Percentiles rank a stretch among this genome's conserved stretches.
These are phyloP conservation scores for Groenewaldozyma auringiensis DNA, from an alignment of 1,139 yeast species.

Conservation along the genomic window DNA sequence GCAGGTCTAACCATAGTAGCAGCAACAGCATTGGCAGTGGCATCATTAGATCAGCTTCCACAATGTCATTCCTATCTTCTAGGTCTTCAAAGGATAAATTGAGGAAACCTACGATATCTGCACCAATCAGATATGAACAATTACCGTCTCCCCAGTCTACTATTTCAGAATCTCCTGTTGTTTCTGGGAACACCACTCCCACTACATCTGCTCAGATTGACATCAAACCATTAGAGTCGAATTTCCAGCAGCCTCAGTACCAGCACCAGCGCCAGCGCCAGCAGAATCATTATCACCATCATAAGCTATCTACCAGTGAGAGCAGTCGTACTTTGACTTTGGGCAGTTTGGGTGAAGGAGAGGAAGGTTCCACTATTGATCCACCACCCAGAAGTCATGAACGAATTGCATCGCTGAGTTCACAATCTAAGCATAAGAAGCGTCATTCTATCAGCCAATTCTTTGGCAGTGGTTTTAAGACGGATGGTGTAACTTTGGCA, in stretches of 20 bases:
- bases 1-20: not conserved
- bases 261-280: not conserved
- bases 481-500: too few relatives aligned
- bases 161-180: not conserved
- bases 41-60: not conserved
- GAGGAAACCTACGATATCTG: not conserved
- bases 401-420: too few relatives aligned
- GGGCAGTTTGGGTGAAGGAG: not conserved
- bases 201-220: not conserved
- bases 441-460: not conserved
- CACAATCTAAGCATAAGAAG: not conserved
- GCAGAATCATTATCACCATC: not conserved
- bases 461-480: too few relatives aligned
- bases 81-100: not conserved
- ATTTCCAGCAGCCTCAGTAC: not conserved
- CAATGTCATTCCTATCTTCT: not conserved
- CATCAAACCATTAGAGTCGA: not conserved
- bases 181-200: not conserved
- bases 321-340: not conserved
- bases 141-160: not conserved
- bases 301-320: not conserved
- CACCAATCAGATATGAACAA: too few relatives aligned
- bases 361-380: too few relatives aligned
- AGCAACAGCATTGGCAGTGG: too few relatives aligned
- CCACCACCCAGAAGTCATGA: too few relatives aligned